Evolutionary conservation across 1,139 yeast species (phyloP), one percentile per base, ranked within the genome.

Genomic region (Taiozyma sp.): DNA sequence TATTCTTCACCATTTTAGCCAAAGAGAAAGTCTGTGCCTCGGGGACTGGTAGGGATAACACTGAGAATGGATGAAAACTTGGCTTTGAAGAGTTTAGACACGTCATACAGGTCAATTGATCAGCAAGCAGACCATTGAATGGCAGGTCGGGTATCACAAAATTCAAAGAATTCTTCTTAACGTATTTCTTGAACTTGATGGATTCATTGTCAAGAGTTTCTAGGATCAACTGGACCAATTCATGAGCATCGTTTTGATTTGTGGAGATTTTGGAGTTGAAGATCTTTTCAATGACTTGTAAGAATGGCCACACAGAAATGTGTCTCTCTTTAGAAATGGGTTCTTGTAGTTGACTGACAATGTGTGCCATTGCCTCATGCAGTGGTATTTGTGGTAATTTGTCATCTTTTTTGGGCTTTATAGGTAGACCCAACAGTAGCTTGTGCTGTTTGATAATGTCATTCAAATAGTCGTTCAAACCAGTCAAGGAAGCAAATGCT

Each of bases 211-310:
- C 85, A 50, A 91, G 71, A 0, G 95, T 85, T 62, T 91, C 96
- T 44, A 90, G 71, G 39, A 91, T 75, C 50, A 88, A 68, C 62
- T 88, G 96, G 34, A 93, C 78, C 55, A 93, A 74, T 62, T 93
- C 99, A 59, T 93, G 98, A 0, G 98, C 97, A 69, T 91, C 98
- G 61, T 91, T 96, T 68, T 93, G 99, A 43, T 81, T 80, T 35
- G 90, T 72, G 2, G 96, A 84, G 34, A 93, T 84, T 58, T 80
- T 81, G 7, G 91, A 84, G 53, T 82, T 78, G 69, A 85, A 87
- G n/a, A 87, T 83, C n/a, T 68, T 68, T 63, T 91, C 98, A 51
- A 91, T 68, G 13, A 81, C 82, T 50, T 79, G 84, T 26, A 91
- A 70, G 51, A 89, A 77, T 1, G 88, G 83, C 93, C 95, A 85